These are phyloP conservation scores for Carex myosuroides DNA, from an alignment of 176 grass and related monocot species.

Conservation along the genomic window DNA sequence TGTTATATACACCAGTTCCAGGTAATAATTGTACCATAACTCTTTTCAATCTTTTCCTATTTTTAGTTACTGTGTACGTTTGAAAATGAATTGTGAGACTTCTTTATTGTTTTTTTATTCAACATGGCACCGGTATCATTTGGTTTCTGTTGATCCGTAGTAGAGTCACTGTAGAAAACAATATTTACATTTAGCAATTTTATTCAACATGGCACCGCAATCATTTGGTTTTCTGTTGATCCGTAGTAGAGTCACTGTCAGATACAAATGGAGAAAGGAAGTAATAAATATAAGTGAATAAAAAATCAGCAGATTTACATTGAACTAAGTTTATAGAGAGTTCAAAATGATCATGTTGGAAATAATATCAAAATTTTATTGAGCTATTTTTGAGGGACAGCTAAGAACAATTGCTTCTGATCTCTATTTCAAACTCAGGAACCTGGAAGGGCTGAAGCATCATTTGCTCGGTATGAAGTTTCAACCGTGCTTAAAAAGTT, in stretches of 20 bases:
- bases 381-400: neutral
- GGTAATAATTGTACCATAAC: conserved; percentile 28
- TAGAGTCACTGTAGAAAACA: no score
- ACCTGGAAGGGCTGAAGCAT: conserved; percentile 44
- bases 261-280: neutral
- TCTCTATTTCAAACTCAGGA: conserved; percentile 25
- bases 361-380: neutral
- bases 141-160: no score
- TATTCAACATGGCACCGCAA: neutral
- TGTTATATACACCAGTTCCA: conserved; percentile 53
- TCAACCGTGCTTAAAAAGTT: conserved; percentile 49
- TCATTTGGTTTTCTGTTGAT: neutral
- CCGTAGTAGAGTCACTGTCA: neutral
- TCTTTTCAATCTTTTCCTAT: neutral
- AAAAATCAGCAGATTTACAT: neutral
- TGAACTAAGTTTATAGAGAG: neutral
- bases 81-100: no score
- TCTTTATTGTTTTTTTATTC: no score
- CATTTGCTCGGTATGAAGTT: conserved; percentile 41
- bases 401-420: neutral
- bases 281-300: neutral
- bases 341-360: neutral
- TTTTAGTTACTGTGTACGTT: neutral
- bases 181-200: neutral
- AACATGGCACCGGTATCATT: no score